Percentiles rank a stretch among this genome's conserved stretches.
These are phyloP conservation scores for Pestalotiopsis sp. DNA, from an alignment of 2,329 filamentous ascomycete species.

Conservation along the genomic window DNA sequence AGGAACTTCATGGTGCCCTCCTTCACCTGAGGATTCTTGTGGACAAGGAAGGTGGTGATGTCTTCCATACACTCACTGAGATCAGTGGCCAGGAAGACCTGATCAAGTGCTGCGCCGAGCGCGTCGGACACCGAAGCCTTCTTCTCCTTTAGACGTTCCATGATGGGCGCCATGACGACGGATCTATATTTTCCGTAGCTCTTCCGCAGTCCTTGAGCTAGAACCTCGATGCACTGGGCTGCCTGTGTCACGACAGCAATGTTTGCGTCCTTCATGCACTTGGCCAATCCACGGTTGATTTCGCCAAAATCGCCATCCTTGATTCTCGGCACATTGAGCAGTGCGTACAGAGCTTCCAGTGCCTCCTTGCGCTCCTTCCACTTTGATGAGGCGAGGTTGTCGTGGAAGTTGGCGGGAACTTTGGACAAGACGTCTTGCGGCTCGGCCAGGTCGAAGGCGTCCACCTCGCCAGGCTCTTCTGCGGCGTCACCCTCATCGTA, in stretches of 20 bases:
- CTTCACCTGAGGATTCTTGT: conserved; percentile 98
- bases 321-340: conserved; percentile 84
- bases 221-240: conserved; percentile 86
- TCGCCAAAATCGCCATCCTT: conserved; percentile 90
- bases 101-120: conserved; percentile 80
- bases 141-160: conserved; percentile 98
- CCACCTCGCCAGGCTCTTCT: conserved; percentile 73
- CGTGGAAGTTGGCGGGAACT: conserved; percentile 79
- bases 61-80: conserved; percentile 91
- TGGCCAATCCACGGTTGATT: conserved; percentile 80
- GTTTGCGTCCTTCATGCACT: conserved; percentile 99
- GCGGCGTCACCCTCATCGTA: conserved; percentile 59
- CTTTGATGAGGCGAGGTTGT: conserved; percentile 85
- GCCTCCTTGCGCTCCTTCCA: conserved; percentile 99
- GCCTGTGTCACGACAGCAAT: conserved; percentile 92
- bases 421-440: conserved; percentile 85
- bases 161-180: conserved; percentile 81
- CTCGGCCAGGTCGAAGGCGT: conserved; percentile 80
- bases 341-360: conserved; percentile 76
- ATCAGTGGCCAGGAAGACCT: conserved; percentile 65
- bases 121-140: conserved; percentile 89
- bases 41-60: conserved; percentile 78
- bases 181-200: conserved; percentile 80
- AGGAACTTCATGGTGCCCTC: conserved; percentile 93
- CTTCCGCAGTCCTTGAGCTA: conserved; percentile 83